Evolutionary conservation across 2,329 filamentous ascomycete species (phyloP).

Genomic region (Cercospora sp.): DNA sequence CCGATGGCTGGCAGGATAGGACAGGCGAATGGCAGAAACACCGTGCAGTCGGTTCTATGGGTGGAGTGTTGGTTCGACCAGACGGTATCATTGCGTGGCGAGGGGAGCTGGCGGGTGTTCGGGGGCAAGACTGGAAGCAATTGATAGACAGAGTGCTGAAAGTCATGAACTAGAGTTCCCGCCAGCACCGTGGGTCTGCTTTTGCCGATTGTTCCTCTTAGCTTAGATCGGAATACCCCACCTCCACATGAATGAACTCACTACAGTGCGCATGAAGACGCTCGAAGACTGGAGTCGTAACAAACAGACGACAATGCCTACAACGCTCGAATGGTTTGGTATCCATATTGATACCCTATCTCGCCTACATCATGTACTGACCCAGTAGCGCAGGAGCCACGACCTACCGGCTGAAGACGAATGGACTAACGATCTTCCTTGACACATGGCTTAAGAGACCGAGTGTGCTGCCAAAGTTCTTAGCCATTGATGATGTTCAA

Average conservation of each 20-base stretch:
- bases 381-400: neutral
- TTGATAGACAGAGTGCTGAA: neutral
- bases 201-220: neutral
- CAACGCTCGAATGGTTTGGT: neutral
- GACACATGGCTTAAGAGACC: neutral
- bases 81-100: constrained; percentile 10
- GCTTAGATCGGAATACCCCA: neutral
- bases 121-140: neutral
- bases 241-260: neutral
- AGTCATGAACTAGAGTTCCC: neutral
- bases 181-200: neutral
- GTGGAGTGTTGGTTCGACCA: neutral
- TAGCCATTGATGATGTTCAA: neutral
- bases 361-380: too few relatives aligned
- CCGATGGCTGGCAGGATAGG: neutral
- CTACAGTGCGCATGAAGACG: neutral
- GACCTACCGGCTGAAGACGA: neutral
- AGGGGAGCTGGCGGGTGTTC: neutral
- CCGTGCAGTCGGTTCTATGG: neutral
- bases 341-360: too few relatives aligned
- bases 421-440: neutral
- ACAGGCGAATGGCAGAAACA: neutral
- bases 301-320: neutral
- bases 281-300: neutral
- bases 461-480: neutral